Percentiles rank a stretch among this genome's conserved stretches.
These are phyloP conservation scores for Psilocybe azurescens DNA, from an alignment of 768 basidiomycete genomes.

Conservation along the genomic window DNA sequence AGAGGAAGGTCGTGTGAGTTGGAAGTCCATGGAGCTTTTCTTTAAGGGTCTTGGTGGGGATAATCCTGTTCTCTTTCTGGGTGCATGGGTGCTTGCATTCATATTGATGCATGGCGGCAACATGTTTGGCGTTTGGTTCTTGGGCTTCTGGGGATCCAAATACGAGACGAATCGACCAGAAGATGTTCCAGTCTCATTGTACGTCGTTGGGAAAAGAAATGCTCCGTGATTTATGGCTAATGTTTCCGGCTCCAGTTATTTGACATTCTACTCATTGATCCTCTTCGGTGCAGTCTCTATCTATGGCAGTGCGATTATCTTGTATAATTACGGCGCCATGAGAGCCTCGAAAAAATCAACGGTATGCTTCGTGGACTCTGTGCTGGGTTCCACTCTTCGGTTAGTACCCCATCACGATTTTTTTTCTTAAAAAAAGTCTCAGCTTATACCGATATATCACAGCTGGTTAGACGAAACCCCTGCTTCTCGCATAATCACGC, in stretches of 20 bases:
- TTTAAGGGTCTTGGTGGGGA: conserved; percentile 43
- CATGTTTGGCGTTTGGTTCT: conserved; percentile 45
- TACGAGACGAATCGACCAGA: conserved; percentile 40
- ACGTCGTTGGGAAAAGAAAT: conserved; percentile 25
- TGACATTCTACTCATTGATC: conserved; percentile 31
- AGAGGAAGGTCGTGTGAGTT: conserved; percentile 38
- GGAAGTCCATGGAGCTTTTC: conserved; percentile 41
- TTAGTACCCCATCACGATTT: conserved; percentile 24
- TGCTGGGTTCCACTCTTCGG: conserved; percentile 68
- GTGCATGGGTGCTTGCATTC: conserved; percentile 28
- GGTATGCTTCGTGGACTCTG: conserved; percentile 54
- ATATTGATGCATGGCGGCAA: conserved; percentile 31
- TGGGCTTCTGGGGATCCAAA: conserved; percentile 54
- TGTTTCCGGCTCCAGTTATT: conserved; percentile 44
- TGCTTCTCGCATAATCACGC: conserved; percentile 60
- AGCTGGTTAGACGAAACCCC: conserved; percentile 59
- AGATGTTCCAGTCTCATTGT: conserved; percentile 40
- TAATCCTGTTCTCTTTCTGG: conserved; percentile 39
- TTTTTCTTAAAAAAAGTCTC: conserved; percentile 29
- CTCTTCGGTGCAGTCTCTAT: conserved; percentile 20
- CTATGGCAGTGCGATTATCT: conserved; percentile 38
- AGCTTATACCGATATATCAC: neutral
- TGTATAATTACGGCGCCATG: conserved; percentile 52
- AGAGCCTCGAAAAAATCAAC: conserved; percentile 64
- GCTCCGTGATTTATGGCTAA: neutral